Evolutionary conservation across 805 yeast genomes (phyloP), one percentile per base, ranked within the genome.

Genomic region (Starmerella scarabaei): DNA sequence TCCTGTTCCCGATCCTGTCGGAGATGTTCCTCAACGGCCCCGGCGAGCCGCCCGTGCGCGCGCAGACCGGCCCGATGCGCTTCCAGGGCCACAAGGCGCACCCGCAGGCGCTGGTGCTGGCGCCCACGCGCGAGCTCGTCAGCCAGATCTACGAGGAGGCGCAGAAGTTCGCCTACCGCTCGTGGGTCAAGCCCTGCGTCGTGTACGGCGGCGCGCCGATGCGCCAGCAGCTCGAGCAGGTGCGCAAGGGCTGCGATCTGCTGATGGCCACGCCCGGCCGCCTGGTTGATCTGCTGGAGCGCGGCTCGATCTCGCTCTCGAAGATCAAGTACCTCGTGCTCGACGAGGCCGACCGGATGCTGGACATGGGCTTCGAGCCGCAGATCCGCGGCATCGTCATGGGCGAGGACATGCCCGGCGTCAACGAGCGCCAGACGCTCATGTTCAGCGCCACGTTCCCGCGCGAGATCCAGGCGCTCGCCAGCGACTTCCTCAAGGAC

Each of bases 391-490:
- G 85, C 63, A 88, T 91, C 59, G 98, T 91, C 48, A 93, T 88
- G 66, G 93, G 81, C 52, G 86, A 93, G 71, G 97, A 85, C 63
- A 91, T 91, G 98, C 96, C 99, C 48, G 77, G 70, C 50, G 93
- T 82, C 42, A 68, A 73, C 45, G 72, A 80, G 56, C 80, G 99
- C 70, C 98, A 91, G 69, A 91, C 99, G 30, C 75, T 91, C 57
- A 83, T 91, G 94, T 91, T 91, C 68, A 83, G 95, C 29, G 99
- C 98, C 55, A 91, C 99, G 50, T 91, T 91, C 93, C 98, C 99
- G 53, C 75, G 77, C 57, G 96, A 91, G 65, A 91, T 91, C 60
- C 98, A 91, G 66, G 73, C 78, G 72, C 77, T 91, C 66, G 98
- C 99, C 42, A 78, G 86, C 61, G 99, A 91, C 66, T 91, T 91